Conservation (phyloP, 768 basidiomycete species). For the Macrolepiota fuliginosa region DNA sequence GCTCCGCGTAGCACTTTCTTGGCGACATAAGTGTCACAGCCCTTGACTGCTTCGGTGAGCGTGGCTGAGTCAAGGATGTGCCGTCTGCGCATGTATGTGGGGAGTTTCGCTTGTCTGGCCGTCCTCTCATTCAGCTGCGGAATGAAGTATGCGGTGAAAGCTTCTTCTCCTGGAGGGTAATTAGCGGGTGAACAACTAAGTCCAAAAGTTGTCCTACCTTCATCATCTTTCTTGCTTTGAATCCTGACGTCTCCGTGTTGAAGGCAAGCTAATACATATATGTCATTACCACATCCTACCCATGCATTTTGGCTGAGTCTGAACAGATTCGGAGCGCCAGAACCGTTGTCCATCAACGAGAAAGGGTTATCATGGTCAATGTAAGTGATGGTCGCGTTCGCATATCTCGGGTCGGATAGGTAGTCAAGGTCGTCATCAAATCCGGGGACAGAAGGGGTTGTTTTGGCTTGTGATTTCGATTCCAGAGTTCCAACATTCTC, state of each 20-base stretch:
- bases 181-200: not conserved
- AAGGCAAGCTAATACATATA: conserved; percentile 55
- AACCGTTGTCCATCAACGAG: conserved; percentile 45
- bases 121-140: conserved; percentile 4
- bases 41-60: conserved; percentile 61
- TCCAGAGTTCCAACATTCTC: conserved; percentile 9
- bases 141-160: conserved; percentile 3
- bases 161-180: not conserved
- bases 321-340: conserved; percentile 53
- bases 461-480: conserved; percentile 4
- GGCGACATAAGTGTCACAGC: conserved; percentile 65
- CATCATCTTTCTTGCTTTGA: not conserved
- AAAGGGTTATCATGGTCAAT: conserved; percentile 78
- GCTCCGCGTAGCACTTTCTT: conserved; percentile 53
- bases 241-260: conserved; percentile 11
- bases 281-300: conserved; percentile 73
- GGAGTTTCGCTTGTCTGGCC: conserved; percentile 4
- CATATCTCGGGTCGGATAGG: conserved; percentile 2
- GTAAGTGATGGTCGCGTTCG: conserved; percentile 56
- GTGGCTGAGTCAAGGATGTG: conserved; percentile 18
- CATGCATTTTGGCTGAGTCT: conserved; percentile 63
- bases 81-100: conserved; percentile 5
- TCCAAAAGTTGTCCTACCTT: not conserved
- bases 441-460: not conserved
- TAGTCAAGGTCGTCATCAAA: not conserved